A percentile compares a stretch with the other conserved stretches of the same genome.
Conservation (phyloP, 495 filamentous ascomycete genomes). For the Hyaloscypha finlandica region DNA sequence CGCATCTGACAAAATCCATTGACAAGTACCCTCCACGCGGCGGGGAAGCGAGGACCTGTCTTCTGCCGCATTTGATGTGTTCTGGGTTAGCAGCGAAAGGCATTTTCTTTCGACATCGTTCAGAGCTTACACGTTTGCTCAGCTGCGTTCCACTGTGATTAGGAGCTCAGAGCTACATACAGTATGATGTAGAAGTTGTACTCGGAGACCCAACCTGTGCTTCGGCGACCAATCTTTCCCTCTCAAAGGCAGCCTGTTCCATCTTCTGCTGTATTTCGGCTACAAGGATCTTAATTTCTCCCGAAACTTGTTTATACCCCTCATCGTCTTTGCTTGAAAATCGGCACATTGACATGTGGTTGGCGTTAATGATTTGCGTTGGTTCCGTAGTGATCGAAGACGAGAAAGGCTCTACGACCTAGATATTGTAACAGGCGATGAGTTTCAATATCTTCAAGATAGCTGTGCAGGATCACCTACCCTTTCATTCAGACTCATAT, state of each 20-base stretch:
- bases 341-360: constrained; percentile 30
- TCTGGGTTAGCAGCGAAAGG: constrained; percentile 24
- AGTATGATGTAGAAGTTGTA: neutral
- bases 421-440: neutral
- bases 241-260: neutral
- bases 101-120: constrained; percentile 31
- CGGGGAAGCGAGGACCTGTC: constrained; percentile 24
- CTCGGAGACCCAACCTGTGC: neutral
- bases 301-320: constrained; percentile 23
- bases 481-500: constrained; percentile 8
- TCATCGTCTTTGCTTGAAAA: constrained; percentile 13
- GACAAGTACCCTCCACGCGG: constrained; percentile 30
- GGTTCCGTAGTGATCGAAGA: constrained; percentile 20
- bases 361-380: constrained; percentile 23
- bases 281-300: neutral
- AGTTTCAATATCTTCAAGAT: neutral
- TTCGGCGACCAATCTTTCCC: too few species aligned
- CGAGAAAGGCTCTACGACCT: constrained; percentile 20
- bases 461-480: neutral
- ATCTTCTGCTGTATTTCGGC: neutral
- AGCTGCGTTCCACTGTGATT: neutral
- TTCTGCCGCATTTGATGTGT: constrained; percentile 22
- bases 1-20: constrained; percentile 31
- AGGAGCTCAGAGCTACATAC: neutral
- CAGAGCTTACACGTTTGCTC: constrained; percentile 10